Evolutionary conservation across 2,329 filamentous ascomycete species (phyloP), one percentile per base, ranked within the genome.

Genomic region (Huntiella omanensis): DNA sequence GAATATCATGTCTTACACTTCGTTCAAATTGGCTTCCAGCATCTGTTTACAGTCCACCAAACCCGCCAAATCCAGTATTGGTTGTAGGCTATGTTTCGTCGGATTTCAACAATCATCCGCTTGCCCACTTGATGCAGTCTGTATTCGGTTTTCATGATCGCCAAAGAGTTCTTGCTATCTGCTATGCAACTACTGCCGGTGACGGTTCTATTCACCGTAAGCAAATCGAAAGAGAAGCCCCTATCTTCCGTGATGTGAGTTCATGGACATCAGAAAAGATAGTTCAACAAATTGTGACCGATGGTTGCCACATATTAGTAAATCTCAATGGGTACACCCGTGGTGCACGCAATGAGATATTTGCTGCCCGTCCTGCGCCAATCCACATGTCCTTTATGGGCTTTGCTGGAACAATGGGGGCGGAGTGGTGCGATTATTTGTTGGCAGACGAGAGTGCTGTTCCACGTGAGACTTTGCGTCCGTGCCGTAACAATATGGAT

Each of bases 341-440:
- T 46, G 91, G 91, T 28, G 91, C 91, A n/a, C 77, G 87, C 17
- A 98, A 98, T 55, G 91, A 98, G 58, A 80, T 98, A 3, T 98
- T 98, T 59, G 91, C 91, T 16, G 91, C 91, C 16, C 77, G 92
- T 19, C 85, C 91, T 12, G 86, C 87, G 2, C 91, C 91, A 0
- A 85, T 98, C 38, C 91, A 98, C 54, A 98, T 98, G 91, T 94
- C 91, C 0, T 98, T 98, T 57, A 98, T 98, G 91, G 91, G 91
- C 0, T 98, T 98, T 58, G 91, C 91, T 0, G 91, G 91, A 7
- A 95, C 88, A 0, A 66, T 98, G 1, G 91, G 91, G 4, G 91
- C 91, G 2, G 91, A 98, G 58, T 98, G 91, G 91, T 98, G 91
- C 55, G 91, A 98, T 59, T 98, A 98, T 57, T 77, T 98, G 12